Conservation (phyloP, 2,329 filamentous ascomycete species). For the Elsinoe batatas region DNA sequence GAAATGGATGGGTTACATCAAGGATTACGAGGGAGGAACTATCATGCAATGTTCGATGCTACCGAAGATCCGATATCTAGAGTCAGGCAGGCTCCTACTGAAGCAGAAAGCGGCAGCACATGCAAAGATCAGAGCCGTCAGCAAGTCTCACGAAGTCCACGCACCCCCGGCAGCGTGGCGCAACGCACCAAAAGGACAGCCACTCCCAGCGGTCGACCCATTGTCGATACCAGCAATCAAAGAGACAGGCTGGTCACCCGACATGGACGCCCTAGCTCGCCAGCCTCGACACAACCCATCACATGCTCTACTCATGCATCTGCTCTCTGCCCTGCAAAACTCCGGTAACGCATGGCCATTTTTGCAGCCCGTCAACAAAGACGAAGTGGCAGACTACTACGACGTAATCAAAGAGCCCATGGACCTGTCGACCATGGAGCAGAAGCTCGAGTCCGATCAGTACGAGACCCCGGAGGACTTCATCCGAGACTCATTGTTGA, state of each 20-base stretch:
- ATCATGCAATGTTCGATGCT: conserved; percentile 99
- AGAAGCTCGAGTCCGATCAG: conserved; percentile 84
- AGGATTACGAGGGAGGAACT: conserved; percentile 96
- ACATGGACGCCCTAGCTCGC: conserved; percentile 94
- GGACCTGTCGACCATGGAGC: conserved; percentile 93
- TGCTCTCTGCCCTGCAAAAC: conserved; percentile 92
- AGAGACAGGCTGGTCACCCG: conserved; percentile 85
- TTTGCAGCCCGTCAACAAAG: conserved; percentile 81
- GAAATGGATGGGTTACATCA: conserved; percentile 99
- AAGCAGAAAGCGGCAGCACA: conserved; percentile 96
- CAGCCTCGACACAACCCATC: conserved; percentile 93
- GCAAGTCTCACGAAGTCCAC: conserved; percentile 79
- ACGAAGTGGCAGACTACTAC: conserved; percentile 98
- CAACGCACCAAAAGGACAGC: conserved; percentile 42
- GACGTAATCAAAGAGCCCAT: conserved; percentile 97
- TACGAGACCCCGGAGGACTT: conserved; percentile 91
- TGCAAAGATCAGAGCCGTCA: conserved; percentile 88
- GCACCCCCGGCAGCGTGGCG: conserved; percentile 78
- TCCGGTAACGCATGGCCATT: conserved; percentile 92
- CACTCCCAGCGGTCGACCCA: conserved; percentile 64
- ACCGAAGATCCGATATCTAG: conserved; percentile 85
- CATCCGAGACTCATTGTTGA: conserved; percentile 72
- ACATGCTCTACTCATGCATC: conserved; percentile 84
- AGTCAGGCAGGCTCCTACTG: conserved; percentile 82
- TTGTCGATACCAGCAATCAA: conserved; percentile 78